Evolutionary conservation across 2,329 filamentous ascomycete genomes (phyloP).

Genomic region (Ilyonectria sp.): DNA sequence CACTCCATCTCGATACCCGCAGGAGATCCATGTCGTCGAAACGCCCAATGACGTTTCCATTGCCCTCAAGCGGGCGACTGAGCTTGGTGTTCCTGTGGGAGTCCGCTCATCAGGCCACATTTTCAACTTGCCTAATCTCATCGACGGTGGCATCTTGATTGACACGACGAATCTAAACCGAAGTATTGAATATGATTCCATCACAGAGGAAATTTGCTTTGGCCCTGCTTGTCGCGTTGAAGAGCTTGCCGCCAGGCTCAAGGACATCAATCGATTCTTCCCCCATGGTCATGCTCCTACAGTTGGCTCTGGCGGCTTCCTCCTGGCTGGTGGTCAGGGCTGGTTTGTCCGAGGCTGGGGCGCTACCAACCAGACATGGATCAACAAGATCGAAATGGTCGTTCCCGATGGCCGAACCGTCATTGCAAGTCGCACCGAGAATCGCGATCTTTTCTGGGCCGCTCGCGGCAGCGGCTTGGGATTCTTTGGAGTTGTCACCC

Average conservation of each 20-base stretch:
- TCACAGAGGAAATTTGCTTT: constrained; percentile 19
- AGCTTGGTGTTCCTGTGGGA: constrained; percentile 27
- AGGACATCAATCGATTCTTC: constrained; percentile 28
- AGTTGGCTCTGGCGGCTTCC: constrained; percentile 25
- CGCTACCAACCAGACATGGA: constrained; percentile 28
- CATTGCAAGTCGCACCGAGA: constrained; percentile 29
- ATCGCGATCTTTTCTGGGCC: constrained; percentile 28
- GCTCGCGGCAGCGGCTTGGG: constrained; percentile 25
- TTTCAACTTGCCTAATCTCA: constrained; percentile 24
- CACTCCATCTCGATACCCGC: constrained; percentile 21
- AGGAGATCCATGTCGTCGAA: constrained; percentile 26
- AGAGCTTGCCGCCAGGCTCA: constrained; percentile 20
- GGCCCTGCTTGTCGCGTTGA: constrained; percentile 25
- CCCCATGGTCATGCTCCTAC: constrained; percentile 28
- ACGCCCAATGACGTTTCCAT: constrained; percentile 9
- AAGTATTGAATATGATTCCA: constrained; percentile 24
- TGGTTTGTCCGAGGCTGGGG: constrained; percentile 32
- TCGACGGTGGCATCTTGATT: constrained; percentile 31
- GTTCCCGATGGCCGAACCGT: constrained; percentile 26
- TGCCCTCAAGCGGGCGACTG: constrained; percentile 20
- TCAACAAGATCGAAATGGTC: constrained; percentile 29
- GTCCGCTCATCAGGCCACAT: constrained; percentile 30
- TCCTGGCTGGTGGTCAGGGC: constrained; percentile 27
- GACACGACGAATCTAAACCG: constrained; percentile 27
- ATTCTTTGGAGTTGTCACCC: constrained; percentile 27